Evolutionary conservation across 2,329 filamentous ascomycete species (phyloP), one percentile per base, ranked within the genome.

Genomic region (Trichoderma sp.): DNA sequence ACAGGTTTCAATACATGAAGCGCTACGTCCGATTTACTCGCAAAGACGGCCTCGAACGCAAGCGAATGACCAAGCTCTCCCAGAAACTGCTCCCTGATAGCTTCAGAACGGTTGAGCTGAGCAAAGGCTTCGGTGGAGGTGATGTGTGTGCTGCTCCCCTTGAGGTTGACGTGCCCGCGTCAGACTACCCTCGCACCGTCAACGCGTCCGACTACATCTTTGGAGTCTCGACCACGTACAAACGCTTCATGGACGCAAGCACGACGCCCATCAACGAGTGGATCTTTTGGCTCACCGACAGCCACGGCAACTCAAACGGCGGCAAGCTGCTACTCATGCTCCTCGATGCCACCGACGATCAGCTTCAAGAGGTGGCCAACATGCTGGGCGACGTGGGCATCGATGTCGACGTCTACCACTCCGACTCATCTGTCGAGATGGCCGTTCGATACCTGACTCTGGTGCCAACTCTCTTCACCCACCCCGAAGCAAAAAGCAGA

Each of bases 281-380:
- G 88, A 83, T 85, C 6, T 88, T 86, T 78, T 89, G 87, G 87
- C 81, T 89, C 72, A 89, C 87, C 3, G 86, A 89, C 76, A 84
- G 86, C 72, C 83, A 83, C 62, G 87, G 87, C 58, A 80, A 83
- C 67, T 87, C 86, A 36, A 89, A 89, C 74, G 87, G 87, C 21
- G 87, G 84, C 58, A 88, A 88, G 77, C 80, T 89, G 71, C 78
- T 89, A 12, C 80, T 89, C 6, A 82, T 88, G 76, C 83, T 89
- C 2, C 77, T 89, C 15, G 86, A 87, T 73, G 87, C 87, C 11
- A 84, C 81, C 7, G 83, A 86, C 61, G 81, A 84, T 34, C 82
- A 89, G 77, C 83, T 89, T 7, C 79, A 84, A 39, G 82, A 87
- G 56, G 85, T 86, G 2, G 82, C 81, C 73, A 83, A 83, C 36